These are phyloP conservation scores for Taxawa tesnikishii DNA, from an alignment of 2,329 filamentous ascomycete genomes.

Conservation along the genomic window DNA sequence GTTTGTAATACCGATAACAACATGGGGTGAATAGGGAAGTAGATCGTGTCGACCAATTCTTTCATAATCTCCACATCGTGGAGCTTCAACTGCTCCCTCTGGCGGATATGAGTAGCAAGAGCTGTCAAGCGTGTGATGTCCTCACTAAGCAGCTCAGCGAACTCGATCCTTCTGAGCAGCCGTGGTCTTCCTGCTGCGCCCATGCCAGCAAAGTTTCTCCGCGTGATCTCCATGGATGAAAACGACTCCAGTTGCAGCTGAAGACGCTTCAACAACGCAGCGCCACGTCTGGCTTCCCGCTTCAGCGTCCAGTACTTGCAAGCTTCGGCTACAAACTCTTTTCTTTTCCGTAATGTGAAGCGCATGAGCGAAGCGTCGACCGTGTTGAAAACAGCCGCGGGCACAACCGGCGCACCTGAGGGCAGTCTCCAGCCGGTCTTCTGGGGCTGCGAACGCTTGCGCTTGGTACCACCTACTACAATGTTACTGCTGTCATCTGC, in stretches of 20 bases:
- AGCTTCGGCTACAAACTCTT: conserved; percentile 83
- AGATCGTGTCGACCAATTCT: conserved; percentile 74
- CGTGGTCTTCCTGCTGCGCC: conserved; percentile 69
- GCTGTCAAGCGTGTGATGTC: conserved; percentile 67
- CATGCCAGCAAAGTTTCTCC: conserved; percentile 93
- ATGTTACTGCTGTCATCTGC: conserved; percentile 38
- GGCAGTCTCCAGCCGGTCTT: conserved; percentile 83
- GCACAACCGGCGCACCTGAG: conserved; percentile 89
- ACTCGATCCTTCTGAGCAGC: conserved; percentile 73
- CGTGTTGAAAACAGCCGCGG: conserved; percentile 72
- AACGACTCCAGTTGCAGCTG: conserved; percentile 95
- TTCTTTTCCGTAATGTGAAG: conserved; percentile 75
- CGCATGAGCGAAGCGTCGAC: conserved; percentile 74
- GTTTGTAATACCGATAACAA: conserved; percentile 69
- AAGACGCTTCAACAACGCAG: conserved; percentile 80
- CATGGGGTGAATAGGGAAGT: conserved; percentile 74
- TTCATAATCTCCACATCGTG: conserved; percentile 64
- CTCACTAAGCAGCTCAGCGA: conserved; percentile 61
- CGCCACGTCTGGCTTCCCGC: conserved; percentile 80
- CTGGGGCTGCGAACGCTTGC: conserved; percentile 37
- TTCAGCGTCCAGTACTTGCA: conserved; percentile 98
- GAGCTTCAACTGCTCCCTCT: conserved; percentile 66
- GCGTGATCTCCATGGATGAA: conserved; percentile 91
- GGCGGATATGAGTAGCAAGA: conserved; percentile 58
- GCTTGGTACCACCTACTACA: conserved; percentile 46